Evolutionary conservation across 1,139 yeast species (phyloP).

Genomic region (Suhomyces maxii): DNA sequence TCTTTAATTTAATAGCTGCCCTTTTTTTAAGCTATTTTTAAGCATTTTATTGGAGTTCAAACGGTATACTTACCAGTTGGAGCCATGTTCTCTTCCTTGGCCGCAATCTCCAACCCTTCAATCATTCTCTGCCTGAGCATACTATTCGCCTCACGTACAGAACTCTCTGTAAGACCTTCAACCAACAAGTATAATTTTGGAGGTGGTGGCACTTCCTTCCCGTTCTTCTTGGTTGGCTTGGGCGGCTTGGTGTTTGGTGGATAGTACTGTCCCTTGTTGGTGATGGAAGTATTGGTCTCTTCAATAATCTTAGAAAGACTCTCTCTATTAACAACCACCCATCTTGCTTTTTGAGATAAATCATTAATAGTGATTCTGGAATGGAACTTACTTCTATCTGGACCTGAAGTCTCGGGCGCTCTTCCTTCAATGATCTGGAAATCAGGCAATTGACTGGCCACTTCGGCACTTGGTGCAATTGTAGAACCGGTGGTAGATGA

Average conservation of each 20-base stretch:
- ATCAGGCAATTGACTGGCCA: constrained; percentile 32
- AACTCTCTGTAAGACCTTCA: constrained; percentile 69
- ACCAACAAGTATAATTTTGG: constrained; percentile 77
- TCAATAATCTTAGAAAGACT: constrained; percentile 67
- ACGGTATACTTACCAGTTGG: constrained; percentile 44
- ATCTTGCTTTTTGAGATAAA: constrained; percentile 79
- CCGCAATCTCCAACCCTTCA: constrained; percentile 54
- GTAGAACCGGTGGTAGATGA: neutral
- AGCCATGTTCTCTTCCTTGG: constrained; percentile 39
- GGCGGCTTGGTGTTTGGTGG: constrained; percentile 58
- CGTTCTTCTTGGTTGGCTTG: constrained; percentile 26
- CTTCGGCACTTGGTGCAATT: constrained; percentile 9
- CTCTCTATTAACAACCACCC: constrained; percentile 76
- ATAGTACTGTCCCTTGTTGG: constrained; percentile 79
- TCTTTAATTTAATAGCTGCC: neutral
- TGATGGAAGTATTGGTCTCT: constrained; percentile 73
- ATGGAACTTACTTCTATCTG: constrained; percentile 65
- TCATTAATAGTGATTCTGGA: constrained; percentile 81
- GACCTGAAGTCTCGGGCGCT: constrained; percentile 61
- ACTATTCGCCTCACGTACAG: constrained; percentile 67
- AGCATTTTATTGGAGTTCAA: constrained; percentile 11
- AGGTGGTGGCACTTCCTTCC: constrained; percentile 49
- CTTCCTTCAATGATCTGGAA: constrained; percentile 54
- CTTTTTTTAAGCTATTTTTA: neutral
- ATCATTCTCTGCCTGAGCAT: constrained; percentile 61